These are phyloP conservation scores for Pogostemon cablin DNA, from an alignment of 257 asterid genomes.

Conservation along the genomic window DNA sequence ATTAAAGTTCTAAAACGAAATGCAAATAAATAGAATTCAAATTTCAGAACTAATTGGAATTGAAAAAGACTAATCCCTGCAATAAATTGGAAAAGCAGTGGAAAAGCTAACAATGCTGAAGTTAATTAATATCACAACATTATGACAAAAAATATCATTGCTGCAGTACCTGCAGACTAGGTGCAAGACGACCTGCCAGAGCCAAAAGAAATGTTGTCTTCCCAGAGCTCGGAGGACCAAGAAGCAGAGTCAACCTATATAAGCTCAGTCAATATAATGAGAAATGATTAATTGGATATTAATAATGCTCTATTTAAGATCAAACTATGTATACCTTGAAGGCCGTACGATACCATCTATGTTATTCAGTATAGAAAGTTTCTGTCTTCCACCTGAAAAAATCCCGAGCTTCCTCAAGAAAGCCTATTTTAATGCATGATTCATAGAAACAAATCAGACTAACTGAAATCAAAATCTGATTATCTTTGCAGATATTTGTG, in stretches of 20 bases:
- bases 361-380: conserved; percentile 53
- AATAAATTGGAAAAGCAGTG: neutral
- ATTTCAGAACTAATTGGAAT: neutral
- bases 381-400: conserved; percentile 55
- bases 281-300: neutral
- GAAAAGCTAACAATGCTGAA: conserved; percentile 7
- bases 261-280: conserved; percentile 31
- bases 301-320: conserved; percentile 17
- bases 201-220: conserved; percentile 89
- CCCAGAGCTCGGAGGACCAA: conserved; percentile 89
- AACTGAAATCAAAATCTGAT: conserved; percentile 3
- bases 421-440: conserved; percentile 41
- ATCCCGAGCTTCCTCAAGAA: conserved; percentile 61
- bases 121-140: neutral
- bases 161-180: conserved; percentile 55
- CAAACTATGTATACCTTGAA: conserved; percentile 48
- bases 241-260: conserved; percentile 70
- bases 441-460: conserved; percentile 34
- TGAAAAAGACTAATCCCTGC: neutral
- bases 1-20: neutral
- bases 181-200: conserved; percentile 72
- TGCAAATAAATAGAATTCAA: neutral
- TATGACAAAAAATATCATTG: neutral
- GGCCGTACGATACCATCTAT: conserved; percentile 65
- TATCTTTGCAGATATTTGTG: conserved; percentile 17